Percentiles rank a stretch among this genome's conserved stretches.
phyloP scores from a whole-genome alignment of 208 protist species.

The Leishmania tropica region DNA sequence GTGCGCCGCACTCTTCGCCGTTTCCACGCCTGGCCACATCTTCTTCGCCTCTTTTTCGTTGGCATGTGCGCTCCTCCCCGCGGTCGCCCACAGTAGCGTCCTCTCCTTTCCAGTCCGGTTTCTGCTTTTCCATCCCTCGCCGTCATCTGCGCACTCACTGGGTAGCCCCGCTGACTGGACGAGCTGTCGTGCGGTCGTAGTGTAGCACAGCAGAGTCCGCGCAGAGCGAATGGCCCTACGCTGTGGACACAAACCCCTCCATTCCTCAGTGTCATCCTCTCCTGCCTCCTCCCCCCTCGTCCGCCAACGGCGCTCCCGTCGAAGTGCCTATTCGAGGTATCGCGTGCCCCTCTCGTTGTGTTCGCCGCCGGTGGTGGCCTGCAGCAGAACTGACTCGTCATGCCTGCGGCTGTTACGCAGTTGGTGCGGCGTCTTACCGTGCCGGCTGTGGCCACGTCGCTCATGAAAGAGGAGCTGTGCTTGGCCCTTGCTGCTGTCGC shows the following conservation, averaged over 20 bases:
- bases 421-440: constrained; percentile 33
- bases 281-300: background rate
- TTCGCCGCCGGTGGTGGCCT: background rate
- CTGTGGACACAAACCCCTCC: background rate
- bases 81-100: background rate
- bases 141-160: background rate
- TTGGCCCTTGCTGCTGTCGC: constrained; percentile 63
- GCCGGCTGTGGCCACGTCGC: constrained; percentile 17
- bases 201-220: background rate
- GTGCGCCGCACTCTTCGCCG: background rate
- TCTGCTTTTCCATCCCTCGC: background rate
- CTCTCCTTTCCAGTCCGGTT: background rate
- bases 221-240: background rate
- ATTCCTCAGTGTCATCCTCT: background rate
- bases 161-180: background rate
- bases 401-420: constrained; percentile 13
- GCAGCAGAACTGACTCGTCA: background rate
- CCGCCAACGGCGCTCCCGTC: background rate
- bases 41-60: background rate
- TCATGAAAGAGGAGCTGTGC: constrained; percentile 60
- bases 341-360: background rate
- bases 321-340: background rate
- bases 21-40: background rate
- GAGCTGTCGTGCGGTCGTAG: background rate
- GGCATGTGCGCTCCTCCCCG: background rate